A percentile compares a stretch with the other conserved stretches of the same genome.
Evolutionary conservation across 1,284 basidiomycete genomes (phyloP).

Genomic region (Microstroma glucosiphilum): DNA sequence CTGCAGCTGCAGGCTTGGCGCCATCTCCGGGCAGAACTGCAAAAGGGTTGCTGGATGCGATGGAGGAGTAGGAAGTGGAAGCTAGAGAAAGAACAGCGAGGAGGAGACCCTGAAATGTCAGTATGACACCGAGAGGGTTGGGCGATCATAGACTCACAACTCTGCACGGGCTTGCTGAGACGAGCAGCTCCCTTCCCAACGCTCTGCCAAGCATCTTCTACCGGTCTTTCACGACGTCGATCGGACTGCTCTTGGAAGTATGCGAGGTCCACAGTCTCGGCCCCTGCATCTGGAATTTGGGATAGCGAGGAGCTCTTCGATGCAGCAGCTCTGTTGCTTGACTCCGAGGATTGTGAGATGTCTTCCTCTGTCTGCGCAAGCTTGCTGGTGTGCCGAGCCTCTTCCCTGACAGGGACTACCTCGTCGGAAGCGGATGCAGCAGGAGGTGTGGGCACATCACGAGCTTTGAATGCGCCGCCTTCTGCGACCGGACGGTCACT

Average conservation of each 20-base stretch:
- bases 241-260: neutral
- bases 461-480: neutral
- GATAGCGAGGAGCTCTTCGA: neutral
- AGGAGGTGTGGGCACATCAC: neutral
- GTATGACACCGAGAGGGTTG: neutral
- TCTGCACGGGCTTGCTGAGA: neutral
- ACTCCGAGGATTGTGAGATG: too few relatives aligned
- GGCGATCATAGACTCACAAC: neutral
- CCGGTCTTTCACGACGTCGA: too few relatives aligned
- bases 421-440: neutral
- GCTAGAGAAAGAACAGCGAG: neutral
- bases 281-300: neutral
- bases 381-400: neutral
- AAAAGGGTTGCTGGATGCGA: conserved; percentile 1
- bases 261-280: neutral
- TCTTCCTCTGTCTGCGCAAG: too few relatives aligned
- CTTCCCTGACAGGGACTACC: neutral
- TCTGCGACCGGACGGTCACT: neutral
- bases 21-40: neutral
- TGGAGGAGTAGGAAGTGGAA: neutral
- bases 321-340: too few relatives aligned
- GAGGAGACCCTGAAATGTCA: neutral
- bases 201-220: conserved; percentile 1
- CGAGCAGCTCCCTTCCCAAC: neutral
- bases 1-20: neutral